A percentile compares a stretch with the other conserved stretches of the same genome.
phyloP scores from a whole-genome alignment of 768 basidiomycete species.

The Trametes cubensis region DNA sequence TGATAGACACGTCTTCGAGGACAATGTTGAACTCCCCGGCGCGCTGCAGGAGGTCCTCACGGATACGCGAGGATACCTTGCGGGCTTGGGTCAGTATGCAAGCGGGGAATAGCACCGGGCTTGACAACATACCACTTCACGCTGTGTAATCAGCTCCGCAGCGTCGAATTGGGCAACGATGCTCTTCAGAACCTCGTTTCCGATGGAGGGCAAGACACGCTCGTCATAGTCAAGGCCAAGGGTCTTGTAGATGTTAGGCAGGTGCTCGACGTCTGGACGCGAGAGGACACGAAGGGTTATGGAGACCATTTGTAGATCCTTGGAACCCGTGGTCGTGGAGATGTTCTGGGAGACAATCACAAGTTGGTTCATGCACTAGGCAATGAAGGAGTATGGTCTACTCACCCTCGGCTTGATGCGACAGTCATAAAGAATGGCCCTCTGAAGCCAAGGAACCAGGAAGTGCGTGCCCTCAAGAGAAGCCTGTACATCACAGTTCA shows the following conservation, averaged over 20 bases:
- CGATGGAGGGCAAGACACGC: constrained; percentile 94
- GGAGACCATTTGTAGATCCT: constrained; percentile 98
- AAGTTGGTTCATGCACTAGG: neutral
- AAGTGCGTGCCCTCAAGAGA: constrained; percentile 94
- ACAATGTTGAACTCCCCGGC: constrained; percentile 96
- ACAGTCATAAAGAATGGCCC: constrained; percentile 96
- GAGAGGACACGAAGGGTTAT: constrained; percentile 96
- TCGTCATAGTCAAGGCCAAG: constrained; percentile 98
- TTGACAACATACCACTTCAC: constrained; percentile 81
- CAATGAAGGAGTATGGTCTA: neutral
- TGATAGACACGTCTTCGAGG: constrained; percentile 97
- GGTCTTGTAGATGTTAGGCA: constrained; percentile 92
- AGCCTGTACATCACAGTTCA: constrained; percentile 52
- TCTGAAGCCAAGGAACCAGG: constrained; percentile 92
- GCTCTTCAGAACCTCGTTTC: constrained; percentile 96
- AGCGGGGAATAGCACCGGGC: neutral
- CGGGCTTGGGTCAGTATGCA: neutral
- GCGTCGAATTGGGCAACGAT: constrained; percentile 99
- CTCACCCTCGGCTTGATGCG: constrained; percentile 91
- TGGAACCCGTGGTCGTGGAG: constrained; percentile 97
- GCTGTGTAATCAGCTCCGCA: constrained; percentile 94
- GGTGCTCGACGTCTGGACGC: constrained; percentile 84
- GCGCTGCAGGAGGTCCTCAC: constrained; percentile 88
- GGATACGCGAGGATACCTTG: constrained; percentile 88
- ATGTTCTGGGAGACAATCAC: constrained; percentile 67